phyloP scores from a whole-genome alignment of 345 rosid species.

The Citrus reticulata region DNA sequence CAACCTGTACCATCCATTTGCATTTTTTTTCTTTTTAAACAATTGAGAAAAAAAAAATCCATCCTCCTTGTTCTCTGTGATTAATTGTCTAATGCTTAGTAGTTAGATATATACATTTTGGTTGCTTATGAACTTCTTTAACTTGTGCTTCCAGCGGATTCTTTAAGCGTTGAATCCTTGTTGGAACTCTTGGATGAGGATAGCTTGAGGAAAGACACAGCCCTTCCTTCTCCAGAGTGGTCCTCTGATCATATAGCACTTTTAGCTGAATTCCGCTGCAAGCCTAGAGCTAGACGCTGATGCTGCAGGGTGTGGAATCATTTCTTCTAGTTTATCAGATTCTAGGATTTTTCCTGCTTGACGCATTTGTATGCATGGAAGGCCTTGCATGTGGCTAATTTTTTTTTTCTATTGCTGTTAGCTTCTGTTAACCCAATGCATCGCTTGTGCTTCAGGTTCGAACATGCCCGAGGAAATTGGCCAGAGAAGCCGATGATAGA shows the following conservation, averaged over 20 bases:
- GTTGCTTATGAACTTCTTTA: neutral
- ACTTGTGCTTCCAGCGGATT: slow-evolving; percentile 63
- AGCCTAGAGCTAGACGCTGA: slow-evolving; percentile 89
- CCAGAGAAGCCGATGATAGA: slow-evolving; percentile 23
- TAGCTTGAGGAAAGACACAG: slow-evolving; percentile 95
- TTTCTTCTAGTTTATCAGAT: neutral
- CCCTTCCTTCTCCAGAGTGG: slow-evolving; percentile 99
- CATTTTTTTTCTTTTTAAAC: neutral
- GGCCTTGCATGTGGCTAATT: neutral
- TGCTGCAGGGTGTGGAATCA: slow-evolving; percentile 25
- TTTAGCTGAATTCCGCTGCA: slow-evolving; percentile 91
- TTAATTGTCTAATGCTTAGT: slow-evolving; percentile 16
- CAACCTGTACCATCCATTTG: neutral
- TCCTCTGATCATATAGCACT: slow-evolving; percentile 98
- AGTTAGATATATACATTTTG: neutral
- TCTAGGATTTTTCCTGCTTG: neutral
- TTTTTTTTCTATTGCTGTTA: neutral
- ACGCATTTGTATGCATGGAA: neutral
- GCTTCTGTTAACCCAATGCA: neutral
- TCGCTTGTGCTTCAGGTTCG: slow-evolving; percentile 23
- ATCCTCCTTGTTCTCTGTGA: neutral
- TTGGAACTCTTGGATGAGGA: slow-evolving; percentile 98
- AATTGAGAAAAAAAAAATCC: neutral
- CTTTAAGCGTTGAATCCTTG: slow-evolving; percentile 83
- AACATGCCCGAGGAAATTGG: slow-evolving; percentile 23